Evolutionary conservation across 2,329 filamentous ascomycete species (phyloP), one percentile per base, ranked within the genome.

Genomic region (Didymella lethalis): DNA sequence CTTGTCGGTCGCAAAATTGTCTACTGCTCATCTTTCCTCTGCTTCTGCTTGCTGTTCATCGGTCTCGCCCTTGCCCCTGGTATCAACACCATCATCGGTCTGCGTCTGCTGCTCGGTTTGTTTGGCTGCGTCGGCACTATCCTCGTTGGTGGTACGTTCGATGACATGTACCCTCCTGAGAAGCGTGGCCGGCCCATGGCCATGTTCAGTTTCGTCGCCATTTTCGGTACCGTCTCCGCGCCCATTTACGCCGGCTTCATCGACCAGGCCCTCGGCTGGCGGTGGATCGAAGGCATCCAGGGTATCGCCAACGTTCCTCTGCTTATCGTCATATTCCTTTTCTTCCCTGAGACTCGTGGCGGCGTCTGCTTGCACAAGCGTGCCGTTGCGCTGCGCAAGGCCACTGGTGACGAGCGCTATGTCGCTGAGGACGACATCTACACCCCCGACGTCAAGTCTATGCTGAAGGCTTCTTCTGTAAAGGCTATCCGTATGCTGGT

Each of bases 201-300:
- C 34, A 71, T 71, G 68, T 71, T 71, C 64, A 61, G 56, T 31
- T 71, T 71, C 56, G 62, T 71, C 29, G 67, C 68, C 23, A 70
- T 71, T 25, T 71, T 71, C 56, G 83, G 83, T 44, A 84, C 83
- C 10, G 82, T 84, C 26, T 80, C 77, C 5, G 83, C 83, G 3
- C 83, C 83, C 38, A 83, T 84, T 64, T 84, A 84, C 66, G 81
- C 82, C 46, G 81, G 82, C 43, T 84, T 84, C 75, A 83, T 85
- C 67, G 81, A 84, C 68, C 75, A 83, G 66, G 73, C 80, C 40
- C 74, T 85, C 23, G 82, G 82, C 53, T 84, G 83, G 83, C 75
- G 83, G 54, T 85, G 83, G 83, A 79, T 84, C 26, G 77, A 84
- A 68, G 83, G 82, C 49, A 81, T 84, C 43, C 82, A 84, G 64